Percentiles rank a stretch among this genome's conserved stretches.
Evolutionary conservation across 2,329 filamentous ascomycete species (phyloP).

Genomic region (Anisogramma anomala): DNA sequence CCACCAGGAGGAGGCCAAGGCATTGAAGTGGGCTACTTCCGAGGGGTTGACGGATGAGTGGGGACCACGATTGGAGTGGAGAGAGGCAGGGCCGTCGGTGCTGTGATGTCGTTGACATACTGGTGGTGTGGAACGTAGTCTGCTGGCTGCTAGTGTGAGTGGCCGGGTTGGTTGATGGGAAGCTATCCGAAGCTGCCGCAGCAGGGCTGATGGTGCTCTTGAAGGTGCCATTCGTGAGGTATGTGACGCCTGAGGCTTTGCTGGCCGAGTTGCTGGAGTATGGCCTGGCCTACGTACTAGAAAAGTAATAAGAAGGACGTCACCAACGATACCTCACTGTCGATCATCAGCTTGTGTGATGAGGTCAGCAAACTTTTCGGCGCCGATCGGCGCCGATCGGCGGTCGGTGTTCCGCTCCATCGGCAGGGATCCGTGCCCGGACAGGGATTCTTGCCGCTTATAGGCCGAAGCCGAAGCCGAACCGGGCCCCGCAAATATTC

Average conservation of each 20-base stretch:
- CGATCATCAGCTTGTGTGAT: background rate
- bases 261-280: too few relatives aligned
- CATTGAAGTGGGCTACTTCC: constrained; percentile 90
- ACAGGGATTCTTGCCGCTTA: too few relatives aligned
- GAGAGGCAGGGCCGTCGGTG: background rate
- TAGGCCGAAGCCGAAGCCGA: too few relatives aligned
- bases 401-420: background rate
- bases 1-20: constrained; percentile 92
- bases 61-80: constrained; percentile 15
- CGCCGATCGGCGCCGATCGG: background rate
- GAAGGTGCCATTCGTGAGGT: constrained; percentile 10
- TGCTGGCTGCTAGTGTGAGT: background rate
- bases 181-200: constrained; percentile 5
- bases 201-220: constrained; percentile 6
- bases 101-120: constrained; percentile 3
- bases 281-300: background rate
- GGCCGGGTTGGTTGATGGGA: background rate
- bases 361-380: background rate
- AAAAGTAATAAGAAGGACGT: background rate
- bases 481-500: too few relatives aligned
- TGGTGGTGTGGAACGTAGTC: constrained; percentile 4
- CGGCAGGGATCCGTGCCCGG: background rate
- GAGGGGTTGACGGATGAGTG: constrained; percentile 70
- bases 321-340: too few relatives aligned
- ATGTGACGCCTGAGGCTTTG: background rate